Conservation (phyloP, 176 grass and related monocot species). For the Poa pratensis region DNA sequence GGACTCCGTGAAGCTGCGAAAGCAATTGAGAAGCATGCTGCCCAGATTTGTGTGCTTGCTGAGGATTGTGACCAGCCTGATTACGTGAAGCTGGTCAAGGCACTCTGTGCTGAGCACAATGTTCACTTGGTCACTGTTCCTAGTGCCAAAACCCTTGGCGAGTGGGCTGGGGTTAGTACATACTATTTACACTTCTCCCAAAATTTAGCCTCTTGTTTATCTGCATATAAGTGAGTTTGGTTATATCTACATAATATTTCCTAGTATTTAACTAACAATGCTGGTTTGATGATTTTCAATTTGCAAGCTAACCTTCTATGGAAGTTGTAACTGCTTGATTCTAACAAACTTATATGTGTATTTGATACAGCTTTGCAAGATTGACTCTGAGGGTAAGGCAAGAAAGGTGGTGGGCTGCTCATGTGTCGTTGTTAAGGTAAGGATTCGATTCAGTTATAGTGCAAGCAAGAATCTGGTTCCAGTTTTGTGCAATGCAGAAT, state of each 20-base stretch:
- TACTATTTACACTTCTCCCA: background rate
- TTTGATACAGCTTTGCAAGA: constrained; percentile 66
- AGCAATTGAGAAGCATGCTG: constrained; percentile 67
- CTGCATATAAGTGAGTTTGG: background rate
- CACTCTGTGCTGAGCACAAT: constrained; percentile 67
- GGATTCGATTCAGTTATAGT: constrained; percentile 16
- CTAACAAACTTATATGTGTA: background rate
- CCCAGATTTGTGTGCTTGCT: constrained; percentile 56
- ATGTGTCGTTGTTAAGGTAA: constrained; percentile 68
- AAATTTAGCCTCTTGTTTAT: background rate
- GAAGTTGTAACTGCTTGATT: background rate
- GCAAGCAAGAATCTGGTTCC: constrained; percentile 30
- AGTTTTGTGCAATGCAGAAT: background rate
- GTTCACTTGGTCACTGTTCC: constrained; percentile 67
- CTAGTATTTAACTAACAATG: too few species aligned
- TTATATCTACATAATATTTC: too few species aligned
- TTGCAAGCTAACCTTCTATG: background rate
- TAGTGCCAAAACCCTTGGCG: constrained; percentile 60
- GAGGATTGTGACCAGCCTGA: constrained; percentile 71
- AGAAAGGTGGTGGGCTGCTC: constrained; percentile 62
- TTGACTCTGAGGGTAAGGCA: constrained; percentile 68
- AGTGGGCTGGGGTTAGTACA: constrained; percentile 60
- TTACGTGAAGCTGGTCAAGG: constrained; percentile 68
- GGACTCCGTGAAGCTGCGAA: constrained; percentile 61
- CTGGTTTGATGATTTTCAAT: background rate